A percentile compares a stretch with the other conserved stretches of the same genome.
Evolutionary conservation across 169 alveolate genomes (phyloP).

Genomic region (Plasmodium coatneyi): DNA sequence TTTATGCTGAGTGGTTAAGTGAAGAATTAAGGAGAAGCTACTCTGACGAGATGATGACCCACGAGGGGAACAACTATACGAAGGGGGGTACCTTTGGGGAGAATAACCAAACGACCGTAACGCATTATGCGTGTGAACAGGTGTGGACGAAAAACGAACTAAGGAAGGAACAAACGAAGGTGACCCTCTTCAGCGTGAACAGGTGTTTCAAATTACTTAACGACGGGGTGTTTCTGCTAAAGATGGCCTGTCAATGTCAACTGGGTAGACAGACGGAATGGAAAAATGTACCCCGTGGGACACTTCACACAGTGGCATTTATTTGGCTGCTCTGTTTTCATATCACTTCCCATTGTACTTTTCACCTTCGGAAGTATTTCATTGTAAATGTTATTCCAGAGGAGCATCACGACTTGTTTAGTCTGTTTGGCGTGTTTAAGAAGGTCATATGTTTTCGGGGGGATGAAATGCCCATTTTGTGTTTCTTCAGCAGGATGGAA

Average conservation of each 20-base stretch:
- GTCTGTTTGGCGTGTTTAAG: conserved; percentile 28
- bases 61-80: neutral
- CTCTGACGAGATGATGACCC: neutral
- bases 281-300: neutral
- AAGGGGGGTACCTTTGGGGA: neutral
- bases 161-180: conserved; percentile 28
- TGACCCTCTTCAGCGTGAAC: conserved; percentile 4
- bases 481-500: conserved; percentile 26
- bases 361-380: conserved; percentile 27
- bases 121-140: conserved; percentile 2
- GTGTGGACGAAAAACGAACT: too few relatives aligned
- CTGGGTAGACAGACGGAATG: neutral
- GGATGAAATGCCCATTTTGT: neutral
- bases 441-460: neutral
- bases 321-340: conserved; percentile 21
- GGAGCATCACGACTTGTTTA: conserved; percentile 25
- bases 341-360: conserved; percentile 28
- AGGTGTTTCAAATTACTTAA: conserved; percentile 43
- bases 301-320: neutral
- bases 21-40: neutral
- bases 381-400: conserved; percentile 18
- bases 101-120: neutral
- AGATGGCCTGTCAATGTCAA: neutral
- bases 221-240: conserved; percentile 11
- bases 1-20: neutral